Evolutionary conservation across 352 stramenopile species (phyloP).

Genomic region (Phytopythium sindhum): DNA sequence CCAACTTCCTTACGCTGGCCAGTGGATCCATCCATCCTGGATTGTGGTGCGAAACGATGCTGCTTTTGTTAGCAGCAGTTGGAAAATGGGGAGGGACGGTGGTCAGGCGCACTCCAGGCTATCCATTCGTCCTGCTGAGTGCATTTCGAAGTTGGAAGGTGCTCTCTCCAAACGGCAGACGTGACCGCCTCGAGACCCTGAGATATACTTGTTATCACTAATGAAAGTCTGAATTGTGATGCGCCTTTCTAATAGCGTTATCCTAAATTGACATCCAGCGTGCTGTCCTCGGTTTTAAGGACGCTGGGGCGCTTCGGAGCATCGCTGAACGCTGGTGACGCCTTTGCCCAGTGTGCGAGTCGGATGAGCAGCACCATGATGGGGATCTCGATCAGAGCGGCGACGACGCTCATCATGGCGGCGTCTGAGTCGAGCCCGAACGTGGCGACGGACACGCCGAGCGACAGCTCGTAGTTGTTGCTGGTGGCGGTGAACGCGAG

Average conservation of each 20-base stretch:
- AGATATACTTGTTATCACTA: background rate
- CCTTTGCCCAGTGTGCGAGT: slow-evolving; percentile 22
- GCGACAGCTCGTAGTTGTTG: slow-evolving; percentile 83
- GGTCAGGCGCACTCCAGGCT: background rate
- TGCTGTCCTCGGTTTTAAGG: background rate
- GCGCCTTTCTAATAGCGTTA: background rate
- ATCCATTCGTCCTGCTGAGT: background rate
- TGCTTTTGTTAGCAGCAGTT: background rate
- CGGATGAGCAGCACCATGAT: slow-evolving; percentile 34
- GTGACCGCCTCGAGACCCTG: background rate
- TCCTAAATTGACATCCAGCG: background rate
- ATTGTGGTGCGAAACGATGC: background rate
- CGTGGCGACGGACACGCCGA: slow-evolving; percentile 59
- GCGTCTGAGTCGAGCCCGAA: slow-evolving; percentile 72
- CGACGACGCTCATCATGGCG: slow-evolving; percentile 49
- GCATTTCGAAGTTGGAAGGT: background rate
- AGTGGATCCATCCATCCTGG: background rate
- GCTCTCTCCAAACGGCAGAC: background rate
- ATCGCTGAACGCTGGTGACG: background rate
- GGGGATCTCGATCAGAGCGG: slow-evolving; percentile 42
- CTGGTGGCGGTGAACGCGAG: slow-evolving; percentile 79
- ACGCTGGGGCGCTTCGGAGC: background rate
- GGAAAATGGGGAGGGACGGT: background rate
- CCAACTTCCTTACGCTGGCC: background rate
- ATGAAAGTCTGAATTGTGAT: no score